Percentiles rank a stretch among this genome's conserved stretches.
Conservation (phyloP, 345 rosid species). For the Theobroma cacao region DNA sequence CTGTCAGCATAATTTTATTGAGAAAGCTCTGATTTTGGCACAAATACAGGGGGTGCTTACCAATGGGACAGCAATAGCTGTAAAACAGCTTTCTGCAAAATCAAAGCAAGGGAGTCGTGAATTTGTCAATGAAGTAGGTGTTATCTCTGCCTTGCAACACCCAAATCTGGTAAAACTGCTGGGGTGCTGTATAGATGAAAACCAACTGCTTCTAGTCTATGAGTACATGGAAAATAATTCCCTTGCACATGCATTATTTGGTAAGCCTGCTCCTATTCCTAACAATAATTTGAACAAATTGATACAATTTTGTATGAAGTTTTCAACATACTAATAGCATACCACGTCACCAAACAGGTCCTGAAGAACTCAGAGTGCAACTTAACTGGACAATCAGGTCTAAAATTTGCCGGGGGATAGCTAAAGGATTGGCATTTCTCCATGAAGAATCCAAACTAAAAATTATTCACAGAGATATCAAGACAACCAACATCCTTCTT, state of each 20-base stretch:
- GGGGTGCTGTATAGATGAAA: conserved; percentile 32
- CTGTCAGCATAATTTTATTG: neutral
- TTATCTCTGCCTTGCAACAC: conserved; percentile 33
- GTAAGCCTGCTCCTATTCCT: conserved; percentile 12
- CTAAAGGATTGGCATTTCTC: conserved; percentile 58
- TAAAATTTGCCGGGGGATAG: conserved; percentile 54
- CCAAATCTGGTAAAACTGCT: conserved; percentile 34
- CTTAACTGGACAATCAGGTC: conserved; percentile 45
- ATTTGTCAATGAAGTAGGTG: conserved; percentile 40
- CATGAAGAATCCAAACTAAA: conserved; percentile 50
- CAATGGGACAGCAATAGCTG: conserved; percentile 57
- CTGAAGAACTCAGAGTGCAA: conserved; percentile 21
- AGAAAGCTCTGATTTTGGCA: conserved; percentile 5
- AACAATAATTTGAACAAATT: neutral
- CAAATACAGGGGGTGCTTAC: conserved; percentile 43
- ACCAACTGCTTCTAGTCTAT: conserved; percentile 28
- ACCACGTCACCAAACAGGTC: conserved; percentile 9
- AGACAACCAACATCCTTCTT: conserved; percentile 47
- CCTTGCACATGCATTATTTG: conserved; percentile 30
- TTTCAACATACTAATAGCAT: neutral
- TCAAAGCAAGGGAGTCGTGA: conserved; percentile 48
- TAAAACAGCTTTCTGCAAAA: conserved; percentile 55
- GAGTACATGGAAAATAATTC: conserved; percentile 37
- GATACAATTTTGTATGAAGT: neutral
- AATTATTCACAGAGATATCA: conserved; percentile 57